These are phyloP conservation scores for Blastobotrys petasosporus DNA, from an alignment of 1,139 yeast genomes.

Conservation along the genomic window DNA sequence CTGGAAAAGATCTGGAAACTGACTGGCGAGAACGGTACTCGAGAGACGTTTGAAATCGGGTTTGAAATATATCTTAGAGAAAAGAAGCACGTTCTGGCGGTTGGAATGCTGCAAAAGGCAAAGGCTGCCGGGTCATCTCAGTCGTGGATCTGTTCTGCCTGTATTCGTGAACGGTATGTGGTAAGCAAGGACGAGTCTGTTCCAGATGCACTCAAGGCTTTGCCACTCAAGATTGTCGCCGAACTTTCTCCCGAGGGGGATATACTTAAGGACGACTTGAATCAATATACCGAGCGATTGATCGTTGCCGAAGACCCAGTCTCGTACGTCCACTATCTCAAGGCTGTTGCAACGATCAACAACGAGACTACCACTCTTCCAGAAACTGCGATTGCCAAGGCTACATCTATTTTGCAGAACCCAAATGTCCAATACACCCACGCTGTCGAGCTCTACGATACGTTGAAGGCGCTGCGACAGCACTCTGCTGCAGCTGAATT, in stretches of 20 bases:
- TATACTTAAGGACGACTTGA: constrained; percentile 20
- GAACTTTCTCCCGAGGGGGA: constrained; percentile 27
- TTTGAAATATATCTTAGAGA: constrained; percentile 40
- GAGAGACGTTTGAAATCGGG: constrained; percentile 38
- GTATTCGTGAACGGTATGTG: constrained; percentile 24
- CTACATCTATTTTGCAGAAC: constrained; percentile 4
- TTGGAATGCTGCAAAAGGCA: constrained; percentile 40
- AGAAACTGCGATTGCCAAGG: not conserved
- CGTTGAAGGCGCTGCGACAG: constrained; percentile 13
- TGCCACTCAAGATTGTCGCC: constrained; percentile 31
- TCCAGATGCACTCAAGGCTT: constrained; percentile 30
- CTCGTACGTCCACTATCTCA: too few species aligned
- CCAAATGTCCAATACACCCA: constrained; percentile 3
- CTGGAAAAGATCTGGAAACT: constrained; percentile 37
- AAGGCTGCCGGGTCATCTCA: constrained; percentile 27
- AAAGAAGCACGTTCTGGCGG: constrained; percentile 44
- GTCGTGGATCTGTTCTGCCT: constrained; percentile 28
- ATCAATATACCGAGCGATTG: constrained; percentile 21
- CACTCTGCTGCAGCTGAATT: constrained; percentile 16
- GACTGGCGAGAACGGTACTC: constrained; percentile 30
- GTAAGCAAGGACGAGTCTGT: constrained; percentile 25
- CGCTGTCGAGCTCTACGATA: constrained; percentile 10
- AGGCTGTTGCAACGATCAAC: too few species aligned
- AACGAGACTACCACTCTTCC: not conserved
- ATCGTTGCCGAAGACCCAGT: too few species aligned